Conservation (phyloP, 2,329 filamentous ascomycete species). For the Colletotrichum sp. region DNA sequence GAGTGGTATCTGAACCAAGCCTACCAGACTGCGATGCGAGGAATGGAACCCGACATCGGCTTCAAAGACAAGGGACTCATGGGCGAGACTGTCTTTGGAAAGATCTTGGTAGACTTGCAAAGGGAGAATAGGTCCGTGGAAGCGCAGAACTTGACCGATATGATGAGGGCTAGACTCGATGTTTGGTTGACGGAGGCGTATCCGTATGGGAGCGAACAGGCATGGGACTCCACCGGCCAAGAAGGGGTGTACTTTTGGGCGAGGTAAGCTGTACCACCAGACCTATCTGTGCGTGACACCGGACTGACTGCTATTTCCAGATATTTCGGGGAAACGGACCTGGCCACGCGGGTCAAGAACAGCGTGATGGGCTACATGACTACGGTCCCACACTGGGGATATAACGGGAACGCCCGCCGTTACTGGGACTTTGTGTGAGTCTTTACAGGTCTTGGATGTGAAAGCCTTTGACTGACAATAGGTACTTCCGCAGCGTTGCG, state of each 20-base stretch:
- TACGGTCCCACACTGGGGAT: slow-evolving; percentile 64
- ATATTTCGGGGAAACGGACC: slow-evolving; percentile 53
- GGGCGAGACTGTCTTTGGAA: slow-evolving; percentile 63
- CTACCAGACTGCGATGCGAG: slow-evolving; percentile 52
- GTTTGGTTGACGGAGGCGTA: slow-evolving; percentile 55
- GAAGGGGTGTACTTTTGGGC: slow-evolving; percentile 66
- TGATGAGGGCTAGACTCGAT: slow-evolving; percentile 53
- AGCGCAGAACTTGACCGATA: slow-evolving; percentile 42
- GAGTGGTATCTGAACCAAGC: slow-evolving; percentile 61
- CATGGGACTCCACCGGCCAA: slow-evolving; percentile 67
- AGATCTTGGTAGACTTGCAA: slow-evolving; percentile 54
- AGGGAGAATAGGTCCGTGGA: slow-evolving; percentile 47
- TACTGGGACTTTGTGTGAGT: slow-evolving; percentile 57
- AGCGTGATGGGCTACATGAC: slow-evolving; percentile 63
- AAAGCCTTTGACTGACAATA: fast-evolving
- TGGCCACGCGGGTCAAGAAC: slow-evolving; percentile 53
- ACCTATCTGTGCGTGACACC: too few species aligned
- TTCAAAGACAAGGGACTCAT: slow-evolving; percentile 57
- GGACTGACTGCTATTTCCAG: too few species aligned
- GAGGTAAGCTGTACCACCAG: slow-evolving; percentile 31
- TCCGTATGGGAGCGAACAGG: slow-evolving; percentile 65
- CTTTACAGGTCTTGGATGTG: background rate
- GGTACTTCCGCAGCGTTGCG: slow-evolving; percentile 33
- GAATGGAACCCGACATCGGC: slow-evolving; percentile 41
- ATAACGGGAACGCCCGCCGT: slow-evolving; percentile 63